A percentile compares a stretch with the other conserved stretches of the same genome.
Evolutionary conservation across 2,329 filamentous ascomycete species (phyloP).

Genomic region (Clonostachys solani): DNA sequence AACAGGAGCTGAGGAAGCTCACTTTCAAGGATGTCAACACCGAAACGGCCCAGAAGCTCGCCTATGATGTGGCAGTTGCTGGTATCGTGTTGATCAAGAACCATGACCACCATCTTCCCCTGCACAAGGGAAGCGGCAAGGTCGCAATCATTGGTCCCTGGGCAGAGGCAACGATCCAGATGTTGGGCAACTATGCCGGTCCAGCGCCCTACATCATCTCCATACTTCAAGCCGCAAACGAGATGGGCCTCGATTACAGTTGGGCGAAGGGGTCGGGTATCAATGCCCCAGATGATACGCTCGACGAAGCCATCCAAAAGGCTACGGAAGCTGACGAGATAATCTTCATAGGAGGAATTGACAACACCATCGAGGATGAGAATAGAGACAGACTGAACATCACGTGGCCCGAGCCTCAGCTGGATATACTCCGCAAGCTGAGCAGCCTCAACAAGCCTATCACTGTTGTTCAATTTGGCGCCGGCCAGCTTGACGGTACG

Average conservation of each 20-base stretch:
- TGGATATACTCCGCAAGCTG: conserved; percentile 39
- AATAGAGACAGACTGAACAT: conserved; percentile 44
- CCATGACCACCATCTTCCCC: conserved; percentile 40
- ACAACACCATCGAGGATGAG: conserved; percentile 47
- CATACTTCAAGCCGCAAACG: conserved; percentile 31
- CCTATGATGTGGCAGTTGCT: conserved; percentile 46
- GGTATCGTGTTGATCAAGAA: conserved; percentile 51
- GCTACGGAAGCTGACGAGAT: conserved; percentile 36
- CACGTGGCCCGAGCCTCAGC: conserved; percentile 45
- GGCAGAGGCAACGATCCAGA: conserved; percentile 10
- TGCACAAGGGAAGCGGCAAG: conserved; percentile 17
- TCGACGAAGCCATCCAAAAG: no score
- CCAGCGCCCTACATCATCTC: conserved; percentile 49
- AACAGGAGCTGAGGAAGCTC: conserved; percentile 41
- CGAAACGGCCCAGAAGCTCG: conserved; percentile 46
- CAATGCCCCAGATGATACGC: no score
- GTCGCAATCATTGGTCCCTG: conserved; percentile 27
- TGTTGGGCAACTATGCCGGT: conserved; percentile 18
- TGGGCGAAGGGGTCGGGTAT: no score
- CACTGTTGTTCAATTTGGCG: conserved; percentile 47
- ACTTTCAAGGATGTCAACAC: conserved; percentile 52
- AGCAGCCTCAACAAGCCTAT: conserved; percentile 38
- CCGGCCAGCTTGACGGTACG: conserved; percentile 44
- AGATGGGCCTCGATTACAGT: conserved; percentile 2
- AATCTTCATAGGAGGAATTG: conserved; percentile 50